Evolutionary conservation across 805 yeast genomes (phyloP).

Genomic region (Kazachstania africana): DNA sequence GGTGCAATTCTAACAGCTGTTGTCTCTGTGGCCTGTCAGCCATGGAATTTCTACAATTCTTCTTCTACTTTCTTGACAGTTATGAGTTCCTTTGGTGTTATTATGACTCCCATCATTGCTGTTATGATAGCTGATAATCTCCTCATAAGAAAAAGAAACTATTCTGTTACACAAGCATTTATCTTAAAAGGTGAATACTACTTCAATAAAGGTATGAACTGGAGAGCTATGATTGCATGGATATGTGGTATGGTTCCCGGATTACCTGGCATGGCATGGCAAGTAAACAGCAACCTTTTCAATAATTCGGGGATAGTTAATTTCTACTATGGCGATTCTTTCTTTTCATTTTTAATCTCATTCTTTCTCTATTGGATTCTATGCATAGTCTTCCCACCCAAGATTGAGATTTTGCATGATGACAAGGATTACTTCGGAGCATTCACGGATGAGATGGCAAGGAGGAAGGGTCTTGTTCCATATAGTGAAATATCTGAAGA

Average conservation of each 20-base stretch:
- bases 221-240: conserved; percentile 26
- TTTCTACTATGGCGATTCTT: conserved; percentile 32
- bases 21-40: conserved; percentile 27
- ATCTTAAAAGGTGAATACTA: conserved; percentile 25
- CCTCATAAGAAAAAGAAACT: conserved; percentile 25
- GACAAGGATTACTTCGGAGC: conserved; percentile 29
- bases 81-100: conserved; percentile 28
- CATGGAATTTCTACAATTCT: conserved; percentile 29
- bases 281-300: conserved; percentile 18
- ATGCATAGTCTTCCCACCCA: conserved; percentile 28
- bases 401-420: conserved; percentile 27
- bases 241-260: conserved; percentile 33
- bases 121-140: conserved; percentile 31
- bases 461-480: conserved; percentile 23
- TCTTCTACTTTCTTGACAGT: conserved; percentile 27
- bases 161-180: conserved; percentile 24
- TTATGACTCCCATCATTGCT: conserved; percentile 29
- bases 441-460: conserved; percentile 28
- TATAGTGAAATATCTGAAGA: conserved; percentile 16
- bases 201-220: conserved; percentile 29
- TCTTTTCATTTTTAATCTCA: conserved; percentile 31
- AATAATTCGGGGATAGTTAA: conserved; percentile 28
- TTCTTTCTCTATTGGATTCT: conserved; percentile 27
- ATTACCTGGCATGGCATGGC: conserved; percentile 35
- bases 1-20: conserved; percentile 28